Evolutionary conservation across 2,329 filamentous ascomycete genomes (phyloP), one percentile per base, ranked within the genome.

Genomic region (Harringtonia aguacate): DNA sequence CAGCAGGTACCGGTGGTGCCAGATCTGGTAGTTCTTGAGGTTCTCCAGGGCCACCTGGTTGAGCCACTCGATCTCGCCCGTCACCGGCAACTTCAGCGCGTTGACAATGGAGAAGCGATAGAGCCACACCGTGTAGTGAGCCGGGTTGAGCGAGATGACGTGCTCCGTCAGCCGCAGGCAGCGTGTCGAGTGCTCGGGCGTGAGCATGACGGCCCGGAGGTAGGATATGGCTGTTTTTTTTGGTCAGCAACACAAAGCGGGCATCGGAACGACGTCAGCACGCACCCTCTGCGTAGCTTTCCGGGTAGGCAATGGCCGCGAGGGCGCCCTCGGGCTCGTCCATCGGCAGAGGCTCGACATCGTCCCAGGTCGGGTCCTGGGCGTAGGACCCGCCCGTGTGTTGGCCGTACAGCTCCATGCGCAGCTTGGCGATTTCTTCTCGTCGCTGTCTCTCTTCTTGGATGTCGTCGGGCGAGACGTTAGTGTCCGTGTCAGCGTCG

Each of bases 11-110:
- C 79, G 73, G 55, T 82, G 79, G 60, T 83, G 79, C 86, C 92
- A 98, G 62, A 98, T 98, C 66, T 98, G 92, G 67, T 98, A 98
- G 67, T 97, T 98, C 64, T 98, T 98, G 56, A 94, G 79, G 60
- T 95, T 83, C 46, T 77, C 72, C 42, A 94, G 69, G 12, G 90
- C 86, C 24, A 92, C 79, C 12, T 78, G 69, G 63, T 95, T 94
- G 41, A 98, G 72, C 88, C 90, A 98, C 36, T 69, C 67, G 38
- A 95, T 71, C 62, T 98, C 92, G 47, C 81, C 73, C 3, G 69
- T 64, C 36, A 92, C 68, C 44, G 80, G 67, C 39, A 81, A 72
- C 39, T 75, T 62, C 22, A 94, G 69, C 4, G 77, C 71, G 50
- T 82, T 75, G 39, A 97, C 66, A 43, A 83, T 84, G 56, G 82